phyloP scores from a whole-genome alignment of 176 grass and related monocot species.

The Aegilops tauschii region DNA sequence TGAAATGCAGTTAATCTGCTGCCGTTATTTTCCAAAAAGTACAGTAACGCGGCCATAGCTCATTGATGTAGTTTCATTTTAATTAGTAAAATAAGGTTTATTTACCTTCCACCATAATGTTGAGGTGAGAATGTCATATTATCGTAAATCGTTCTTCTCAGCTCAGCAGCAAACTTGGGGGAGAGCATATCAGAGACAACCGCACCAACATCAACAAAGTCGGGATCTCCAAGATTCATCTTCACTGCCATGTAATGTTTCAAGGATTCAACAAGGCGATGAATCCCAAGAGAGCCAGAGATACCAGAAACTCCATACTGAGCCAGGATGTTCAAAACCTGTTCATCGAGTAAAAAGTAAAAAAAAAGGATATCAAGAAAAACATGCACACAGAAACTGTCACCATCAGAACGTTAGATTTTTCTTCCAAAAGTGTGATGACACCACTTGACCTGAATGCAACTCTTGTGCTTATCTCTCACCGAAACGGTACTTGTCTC shows the following conservation, averaged over 20 bases:
- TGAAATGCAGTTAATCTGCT: neutral
- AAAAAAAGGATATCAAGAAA: neutral
- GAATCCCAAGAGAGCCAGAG: constrained; percentile 68
- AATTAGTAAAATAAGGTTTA: neutral
- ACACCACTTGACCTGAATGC: neutral
- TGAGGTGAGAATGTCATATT: constrained; percentile 72
- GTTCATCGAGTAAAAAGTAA: constrained; percentile 12
- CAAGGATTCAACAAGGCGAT: constrained; percentile 78
- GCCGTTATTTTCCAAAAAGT: neutral
- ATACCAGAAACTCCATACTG: constrained; percentile 75
- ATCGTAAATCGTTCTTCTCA: constrained; percentile 84
- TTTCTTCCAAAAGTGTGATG: neutral
- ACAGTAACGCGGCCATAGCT: neutral
- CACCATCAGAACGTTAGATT: neutral
- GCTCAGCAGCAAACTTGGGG: constrained; percentile 69
- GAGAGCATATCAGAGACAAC: constrained; percentile 85
- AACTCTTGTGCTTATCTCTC: neutral
- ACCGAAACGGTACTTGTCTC: neutral
- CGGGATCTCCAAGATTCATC: constrained; percentile 81
- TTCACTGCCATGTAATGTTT: constrained; percentile 75
- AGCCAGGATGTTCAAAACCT: constrained; percentile 91
- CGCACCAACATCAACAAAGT: constrained; percentile 59
- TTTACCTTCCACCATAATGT: constrained; percentile 85
- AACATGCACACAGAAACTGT: neutral
- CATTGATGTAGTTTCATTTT: neutral